phyloP scores from a whole-genome alignment of 2,329 filamentous ascomycete species.

The Sarocladiaceae sp. region DNA sequence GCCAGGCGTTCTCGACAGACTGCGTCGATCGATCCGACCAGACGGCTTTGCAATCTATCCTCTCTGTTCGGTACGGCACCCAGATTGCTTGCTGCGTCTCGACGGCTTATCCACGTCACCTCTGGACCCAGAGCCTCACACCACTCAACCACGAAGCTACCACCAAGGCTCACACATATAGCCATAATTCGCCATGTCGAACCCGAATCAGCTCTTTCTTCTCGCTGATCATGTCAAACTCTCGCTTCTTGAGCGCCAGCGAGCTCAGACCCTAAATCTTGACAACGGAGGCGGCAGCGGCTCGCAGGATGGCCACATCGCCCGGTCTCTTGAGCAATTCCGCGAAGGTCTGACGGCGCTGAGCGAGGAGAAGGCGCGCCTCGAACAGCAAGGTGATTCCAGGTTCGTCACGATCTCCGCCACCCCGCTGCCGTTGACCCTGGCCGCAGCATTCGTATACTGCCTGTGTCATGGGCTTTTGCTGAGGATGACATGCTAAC shows the following conservation, averaged over 20 bases:
- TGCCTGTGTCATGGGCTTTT: not conserved
- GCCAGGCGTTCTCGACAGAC: too few relatives aligned
- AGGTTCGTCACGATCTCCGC: slow-evolving; percentile 37
- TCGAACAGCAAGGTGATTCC: slow-evolving; percentile 59
- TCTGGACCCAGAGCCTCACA: too few relatives aligned
- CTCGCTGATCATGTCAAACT: slow-evolving; percentile 96
- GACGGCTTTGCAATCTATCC: too few relatives aligned
- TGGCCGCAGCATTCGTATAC: not conserved
- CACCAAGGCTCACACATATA: too few relatives aligned
- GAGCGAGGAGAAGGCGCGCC: slow-evolving; percentile 55
- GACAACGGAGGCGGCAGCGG: slow-evolving; percentile 48
- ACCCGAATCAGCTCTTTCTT: slow-evolving; percentile 74
- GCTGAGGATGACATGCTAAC: slow-evolving; percentile 5
- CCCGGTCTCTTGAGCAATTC: slow-evolving; percentile 80
- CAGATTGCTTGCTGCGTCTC: too few relatives aligned
- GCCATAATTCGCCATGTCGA: slow-evolving; percentile 38
- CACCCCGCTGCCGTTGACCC: not conserved
- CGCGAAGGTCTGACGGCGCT: slow-evolving; percentile 70
- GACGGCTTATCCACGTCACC: too few relatives aligned
- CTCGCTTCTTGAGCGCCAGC: slow-evolving; percentile 84
- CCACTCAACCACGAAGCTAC: too few relatives aligned
- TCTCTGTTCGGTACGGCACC: too few relatives aligned
- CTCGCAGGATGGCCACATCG: slow-evolving; percentile 82
- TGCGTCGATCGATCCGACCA: too few relatives aligned
- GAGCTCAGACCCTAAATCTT: slow-evolving; percentile 74